A percentile compares a stretch with the other conserved stretches of the same genome.
phyloP scores from a whole-genome alignment of 495 filamentous ascomycete species.

The Hypoxylon fuscum region DNA sequence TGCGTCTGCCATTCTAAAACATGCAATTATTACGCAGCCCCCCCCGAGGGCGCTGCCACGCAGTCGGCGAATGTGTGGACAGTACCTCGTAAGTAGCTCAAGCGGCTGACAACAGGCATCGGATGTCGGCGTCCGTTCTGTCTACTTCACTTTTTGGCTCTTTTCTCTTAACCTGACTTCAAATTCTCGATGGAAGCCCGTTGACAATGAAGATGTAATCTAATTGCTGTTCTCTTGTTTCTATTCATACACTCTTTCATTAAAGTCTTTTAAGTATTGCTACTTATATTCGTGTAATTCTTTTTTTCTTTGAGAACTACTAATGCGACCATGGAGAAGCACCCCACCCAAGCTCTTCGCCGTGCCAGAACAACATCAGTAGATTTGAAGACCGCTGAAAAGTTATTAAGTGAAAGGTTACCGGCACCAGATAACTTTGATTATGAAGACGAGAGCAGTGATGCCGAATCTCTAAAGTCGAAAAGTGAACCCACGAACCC shows the following conservation, averaged over 20 bases:
- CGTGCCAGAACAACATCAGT: conserved; percentile 34
- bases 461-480: conserved; percentile 13
- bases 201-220: neutral
- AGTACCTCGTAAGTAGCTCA: neutral
- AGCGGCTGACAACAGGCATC: neutral
- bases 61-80: conserved; percentile 12
- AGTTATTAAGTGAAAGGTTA: too few relatives aligned
- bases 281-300: too few relatives aligned
- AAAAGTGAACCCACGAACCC: conserved; percentile 16
- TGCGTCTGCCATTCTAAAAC: neutral
- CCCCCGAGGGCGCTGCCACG: conserved; percentile 7
- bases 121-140: neutral
- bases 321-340: conserved; percentile 17
- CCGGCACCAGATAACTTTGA: conserved; percentile 18
- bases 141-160: neutral
- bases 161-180: neutral
- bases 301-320: too few relatives aligned
- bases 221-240: too few relatives aligned
- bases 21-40: conserved; percentile 11
- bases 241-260: too few relatives aligned
- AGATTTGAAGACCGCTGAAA: conserved; percentile 9
- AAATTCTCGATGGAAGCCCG: neutral
- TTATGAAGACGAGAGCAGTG: conserved; percentile 10
- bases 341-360: too few relatives aligned
- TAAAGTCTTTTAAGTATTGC: too few relatives aligned